Evolutionary conservation across 2,329 filamentous ascomycete genomes (phyloP).

Genomic region (Septoria petroselini): DNA sequence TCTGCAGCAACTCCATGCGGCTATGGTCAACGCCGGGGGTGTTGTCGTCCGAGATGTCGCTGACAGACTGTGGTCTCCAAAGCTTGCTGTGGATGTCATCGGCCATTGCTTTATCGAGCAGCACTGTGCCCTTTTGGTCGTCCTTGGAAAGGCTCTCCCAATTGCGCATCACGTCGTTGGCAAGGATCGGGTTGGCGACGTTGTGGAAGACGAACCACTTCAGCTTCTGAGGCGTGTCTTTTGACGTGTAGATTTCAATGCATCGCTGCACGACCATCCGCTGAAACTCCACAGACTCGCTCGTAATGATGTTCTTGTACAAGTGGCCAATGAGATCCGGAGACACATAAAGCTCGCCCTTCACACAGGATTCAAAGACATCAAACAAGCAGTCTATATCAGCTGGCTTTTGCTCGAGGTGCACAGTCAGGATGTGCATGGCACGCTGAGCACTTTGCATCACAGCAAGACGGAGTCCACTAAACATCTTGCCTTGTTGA

Average conservation of each 20-base stretch:
- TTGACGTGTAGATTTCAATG: conserved; percentile 80
- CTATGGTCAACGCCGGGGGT: conserved; percentile 90
- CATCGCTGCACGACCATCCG: conserved; percentile 77
- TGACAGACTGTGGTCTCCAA: conserved; percentile 79
- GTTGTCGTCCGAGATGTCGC: conserved; percentile 74
- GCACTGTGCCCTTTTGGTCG: conserved; percentile 59
- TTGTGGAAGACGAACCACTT: conserved; percentile 92
- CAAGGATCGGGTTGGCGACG: conserved; percentile 91
- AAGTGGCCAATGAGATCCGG: conserved; percentile 77
- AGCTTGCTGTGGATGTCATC: conserved; percentile 88
- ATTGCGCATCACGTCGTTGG: conserved; percentile 88
- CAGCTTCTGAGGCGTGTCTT: conserved; percentile 75
- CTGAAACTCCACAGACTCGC: conserved; percentile 80
- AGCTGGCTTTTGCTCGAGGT: conserved; percentile 67
- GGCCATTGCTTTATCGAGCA: conserved; percentile 84
- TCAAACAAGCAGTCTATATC: conserved; percentile 73
- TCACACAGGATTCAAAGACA: conserved; percentile 77
- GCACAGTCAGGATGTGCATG: conserved; percentile 78
- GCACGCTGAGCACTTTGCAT: conserved; percentile 87
- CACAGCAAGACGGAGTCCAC: conserved; percentile 73
- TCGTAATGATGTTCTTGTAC: conserved; percentile 79
- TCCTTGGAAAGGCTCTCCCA: conserved; percentile 58
- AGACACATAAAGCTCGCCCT: conserved; percentile 74
- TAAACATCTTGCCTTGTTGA: conserved; percentile 64
- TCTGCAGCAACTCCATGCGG: conserved; percentile 89